These are phyloP conservation scores for Acarospora socialis DNA, from an alignment of 2,329 filamentous ascomycete species.

Conservation along the genomic window DNA sequence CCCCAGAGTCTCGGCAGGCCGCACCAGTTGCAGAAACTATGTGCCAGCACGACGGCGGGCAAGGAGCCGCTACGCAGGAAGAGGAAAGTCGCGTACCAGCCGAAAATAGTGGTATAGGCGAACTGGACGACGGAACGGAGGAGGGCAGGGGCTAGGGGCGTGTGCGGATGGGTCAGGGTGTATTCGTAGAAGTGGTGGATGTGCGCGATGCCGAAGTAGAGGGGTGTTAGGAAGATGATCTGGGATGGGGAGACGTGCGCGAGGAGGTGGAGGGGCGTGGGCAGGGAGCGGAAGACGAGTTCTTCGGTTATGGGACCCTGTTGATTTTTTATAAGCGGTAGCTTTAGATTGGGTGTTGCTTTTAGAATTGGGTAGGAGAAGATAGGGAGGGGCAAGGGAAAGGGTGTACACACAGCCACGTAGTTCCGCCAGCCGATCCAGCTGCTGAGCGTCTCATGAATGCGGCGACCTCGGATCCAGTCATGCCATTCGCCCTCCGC, in stretches of 20 bases:
- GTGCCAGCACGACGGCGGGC: conserved; percentile 58
- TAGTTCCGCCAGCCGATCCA: conserved; percentile 80
- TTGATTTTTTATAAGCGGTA: no score
- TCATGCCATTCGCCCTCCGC: conserved; percentile 56
- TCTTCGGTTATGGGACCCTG: conserved; percentile 85
- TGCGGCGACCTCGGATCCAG: conserved; percentile 43
- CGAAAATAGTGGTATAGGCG: conserved; percentile 81
- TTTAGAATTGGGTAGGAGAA: conserved; percentile 5
- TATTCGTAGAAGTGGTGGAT: conserved; percentile 96
- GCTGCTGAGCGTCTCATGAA: conserved; percentile 49
- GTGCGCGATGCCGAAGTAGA: conserved; percentile 88
- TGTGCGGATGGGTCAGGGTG: conserved; percentile 60
- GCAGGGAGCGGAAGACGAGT: conserved; percentile 77
- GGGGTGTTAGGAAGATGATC: conserved; percentile 67
- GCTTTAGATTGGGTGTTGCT: conserved; percentile 80
- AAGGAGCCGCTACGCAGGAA: conserved; percentile 76
- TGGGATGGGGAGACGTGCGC: conserved; percentile 34
- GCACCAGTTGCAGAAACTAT: conserved; percentile 86
- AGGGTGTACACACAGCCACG: conserved; percentile 51
- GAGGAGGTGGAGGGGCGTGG: conserved; percentile 68
- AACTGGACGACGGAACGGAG: conserved; percentile 71
- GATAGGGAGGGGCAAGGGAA: conserved; percentile 2
- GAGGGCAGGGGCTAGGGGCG: conserved; percentile 47
- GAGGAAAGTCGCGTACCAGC: conserved; percentile 81
- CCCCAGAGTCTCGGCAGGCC: conserved; percentile 82